Conservation (phyloP, 306 rosid species). For the Sechiopsis laciniata region DNA sequence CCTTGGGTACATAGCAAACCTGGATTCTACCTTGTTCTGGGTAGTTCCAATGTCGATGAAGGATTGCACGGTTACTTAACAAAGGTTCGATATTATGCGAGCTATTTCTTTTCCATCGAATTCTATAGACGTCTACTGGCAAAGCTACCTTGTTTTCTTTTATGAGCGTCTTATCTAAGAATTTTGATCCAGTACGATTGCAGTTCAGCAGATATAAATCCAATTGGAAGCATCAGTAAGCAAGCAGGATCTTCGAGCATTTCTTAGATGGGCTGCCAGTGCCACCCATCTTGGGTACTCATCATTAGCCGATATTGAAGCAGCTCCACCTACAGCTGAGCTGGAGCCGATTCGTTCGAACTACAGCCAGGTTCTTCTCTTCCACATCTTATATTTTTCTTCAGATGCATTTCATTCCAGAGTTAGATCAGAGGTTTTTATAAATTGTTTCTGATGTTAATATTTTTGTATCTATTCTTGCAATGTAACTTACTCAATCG, state of each 20-base stretch:
- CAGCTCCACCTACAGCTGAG: constrained; percentile 98
- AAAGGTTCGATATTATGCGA: constrained; percentile 46
- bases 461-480: no score
- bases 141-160: constrained; percentile 14
- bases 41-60: constrained; percentile 93
- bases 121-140: not conserved
- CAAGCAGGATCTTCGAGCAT: constrained; percentile 79
- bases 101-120: constrained; percentile 2
- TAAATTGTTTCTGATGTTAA: no score
- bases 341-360: constrained; percentile 89
- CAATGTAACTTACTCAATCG: no score
- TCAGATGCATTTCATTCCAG: not conserved
- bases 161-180: constrained; percentile 17
- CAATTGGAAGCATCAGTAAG: constrained; percentile 90
- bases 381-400: not conserved
- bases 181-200: constrained; percentile 63
- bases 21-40: constrained; percentile 91
- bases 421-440: not conserved
- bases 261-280: constrained; percentile 87
- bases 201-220: constrained; percentile 94
- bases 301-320: constrained; percentile 81
- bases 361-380: constrained; percentile 66
- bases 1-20: constrained; percentile 93
- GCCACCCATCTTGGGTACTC: constrained; percentile 73
- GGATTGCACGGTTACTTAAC: constrained; percentile 85